These are phyloP conservation scores for Venturia aucupariae DNA, from an alignment of 2,329 filamentous ascomycete species.

Conservation along the genomic window DNA sequence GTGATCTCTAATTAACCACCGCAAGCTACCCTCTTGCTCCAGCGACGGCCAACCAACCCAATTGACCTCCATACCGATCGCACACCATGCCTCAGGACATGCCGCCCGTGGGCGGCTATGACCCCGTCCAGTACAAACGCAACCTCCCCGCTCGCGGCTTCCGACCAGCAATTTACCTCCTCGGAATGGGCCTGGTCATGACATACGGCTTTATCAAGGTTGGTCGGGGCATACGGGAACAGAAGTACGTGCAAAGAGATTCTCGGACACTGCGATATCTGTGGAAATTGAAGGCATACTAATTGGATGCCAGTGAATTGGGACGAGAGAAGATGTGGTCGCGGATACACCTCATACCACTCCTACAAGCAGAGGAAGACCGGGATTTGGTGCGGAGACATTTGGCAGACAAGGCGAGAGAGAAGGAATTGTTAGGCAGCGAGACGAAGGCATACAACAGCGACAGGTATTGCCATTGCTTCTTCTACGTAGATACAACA, in stretches of 20 bases:
- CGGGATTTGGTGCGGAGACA: constrained; percentile 84
- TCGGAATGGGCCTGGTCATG: constrained; percentile 71
- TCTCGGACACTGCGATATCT: background rate
- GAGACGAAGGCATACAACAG: constrained; percentile 80
- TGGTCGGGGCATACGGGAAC: constrained; percentile 74
- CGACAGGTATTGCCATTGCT: constrained; percentile 57
- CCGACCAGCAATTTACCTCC: constrained; percentile 68
- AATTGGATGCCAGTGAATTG: constrained; percentile 59
- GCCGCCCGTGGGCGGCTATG: constrained; percentile 90
- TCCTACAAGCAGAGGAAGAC: constrained; percentile 94
- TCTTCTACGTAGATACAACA: constrained; percentile 15
- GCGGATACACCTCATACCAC: constrained; percentile 85
- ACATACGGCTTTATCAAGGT: constrained; percentile 84
- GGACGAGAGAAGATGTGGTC: constrained; percentile 98
- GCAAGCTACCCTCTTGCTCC: background rate
- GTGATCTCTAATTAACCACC: background rate
- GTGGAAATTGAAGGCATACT: background rate
- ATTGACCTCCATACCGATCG: constrained; percentile 14
- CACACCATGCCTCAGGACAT: constrained; percentile 90
- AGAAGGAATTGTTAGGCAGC: constrained; percentile 81
- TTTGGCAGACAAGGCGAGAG: constrained; percentile 76
- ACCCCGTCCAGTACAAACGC: constrained; percentile 94
- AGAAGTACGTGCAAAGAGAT: constrained; percentile 57
- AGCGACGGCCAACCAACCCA: background rate
- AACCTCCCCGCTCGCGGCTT: constrained; percentile 90